phyloP scores from a whole-genome alignment of 2,329 filamentous ascomycete species.

The Penicillium fuscoglaucum region DNA sequence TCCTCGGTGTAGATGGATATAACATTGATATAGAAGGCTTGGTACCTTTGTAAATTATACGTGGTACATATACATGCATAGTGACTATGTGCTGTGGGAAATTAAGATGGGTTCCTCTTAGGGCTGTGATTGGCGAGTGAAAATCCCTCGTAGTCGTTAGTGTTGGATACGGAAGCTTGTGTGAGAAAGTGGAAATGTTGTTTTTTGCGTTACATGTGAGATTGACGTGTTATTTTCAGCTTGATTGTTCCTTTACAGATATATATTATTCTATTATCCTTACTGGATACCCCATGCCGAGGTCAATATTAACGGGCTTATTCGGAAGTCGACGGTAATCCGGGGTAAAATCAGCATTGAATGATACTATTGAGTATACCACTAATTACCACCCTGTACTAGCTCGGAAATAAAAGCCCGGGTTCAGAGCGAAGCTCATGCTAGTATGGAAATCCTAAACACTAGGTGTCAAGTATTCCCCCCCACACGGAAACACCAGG shows the following conservation, averaged over 20 bases:
- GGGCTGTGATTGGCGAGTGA: constrained; percentile 9
- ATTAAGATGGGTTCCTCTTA: constrained; percentile 1
- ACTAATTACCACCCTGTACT: background rate
- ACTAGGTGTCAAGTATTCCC: background rate
- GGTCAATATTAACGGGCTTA: background rate
- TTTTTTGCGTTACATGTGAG: constrained; percentile 4
- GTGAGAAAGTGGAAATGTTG: constrained; percentile 3
- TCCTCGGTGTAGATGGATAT: background rate
- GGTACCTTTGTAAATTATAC: background rate
- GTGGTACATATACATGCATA: background rate
- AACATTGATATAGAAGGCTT: background rate
- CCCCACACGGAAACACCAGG: background rate
- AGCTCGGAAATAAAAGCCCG: background rate
- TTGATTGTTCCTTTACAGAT: background rate
- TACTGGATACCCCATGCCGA: background rate
- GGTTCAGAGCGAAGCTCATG: constrained; percentile 2
- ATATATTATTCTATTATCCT: background rate
- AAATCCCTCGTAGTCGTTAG: constrained; percentile 12
- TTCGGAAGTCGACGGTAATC: constrained; percentile 6
- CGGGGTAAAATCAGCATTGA: constrained; percentile 6
- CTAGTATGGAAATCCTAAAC: constrained; percentile 1
- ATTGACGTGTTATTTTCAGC: background rate
- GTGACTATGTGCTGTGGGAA: constrained; percentile 1
- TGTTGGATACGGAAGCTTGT: constrained; percentile 9
- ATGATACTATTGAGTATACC: background rate